Base-by-base conservation (phyloP, 2,329 filamentous ascomycete genomes). In the Beauveria pseudobassiana region DNA sequence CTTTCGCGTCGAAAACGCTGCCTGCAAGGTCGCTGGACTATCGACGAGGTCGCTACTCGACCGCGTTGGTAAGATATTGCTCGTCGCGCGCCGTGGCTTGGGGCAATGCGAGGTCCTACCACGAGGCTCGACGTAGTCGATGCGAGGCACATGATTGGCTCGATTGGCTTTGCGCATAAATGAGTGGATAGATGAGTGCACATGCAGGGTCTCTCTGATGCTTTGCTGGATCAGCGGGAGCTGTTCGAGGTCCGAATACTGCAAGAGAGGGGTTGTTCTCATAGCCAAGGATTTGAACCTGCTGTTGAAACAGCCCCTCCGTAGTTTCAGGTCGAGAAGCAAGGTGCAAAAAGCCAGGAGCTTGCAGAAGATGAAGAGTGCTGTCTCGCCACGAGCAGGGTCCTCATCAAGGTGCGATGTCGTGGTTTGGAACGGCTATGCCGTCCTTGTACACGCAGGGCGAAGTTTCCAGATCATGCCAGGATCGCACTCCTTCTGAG, bases 381-480 rank as follows among this genome's bases (percentile, higher is more conserved):
- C 70, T 95, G 90, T 56, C 90, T 90, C 12, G 87, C 90, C 89
- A 95, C 93, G 57, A 93, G 81, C 18, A 93, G 80, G 0, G 89
- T 89, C 69, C 93, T 93, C 90, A 93, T 92, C 80, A 93, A 90
- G 74, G 87, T 0, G 89, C 89, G 57, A 93, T 85, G 70, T 93
- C 89, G 66, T 86, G 82, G 71, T 93, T 89, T 0, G 89, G 86
- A 1, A 93, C 75, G 0, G 79, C 75, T 12, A 77, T 80, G 52
- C 90, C 89, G 67, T 90, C 80, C 76, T 92, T 92, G 82, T 93
- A 93, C 12, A 76, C 81, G 72, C 87, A 88, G 66, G 81, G 79
- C 88, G 93, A 61, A 93, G 74, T 71, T 93, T 90, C 79, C 82
- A 87, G 70, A 93, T 90, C 85, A 93, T 93, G 71, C 93, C 34